Percentiles rank a stretch among this genome's conserved stretches.
These are phyloP conservation scores for Coniochaeta sp. DNA, from an alignment of 2,329 filamentous ascomycete genomes.

Conservation along the genomic window DNA sequence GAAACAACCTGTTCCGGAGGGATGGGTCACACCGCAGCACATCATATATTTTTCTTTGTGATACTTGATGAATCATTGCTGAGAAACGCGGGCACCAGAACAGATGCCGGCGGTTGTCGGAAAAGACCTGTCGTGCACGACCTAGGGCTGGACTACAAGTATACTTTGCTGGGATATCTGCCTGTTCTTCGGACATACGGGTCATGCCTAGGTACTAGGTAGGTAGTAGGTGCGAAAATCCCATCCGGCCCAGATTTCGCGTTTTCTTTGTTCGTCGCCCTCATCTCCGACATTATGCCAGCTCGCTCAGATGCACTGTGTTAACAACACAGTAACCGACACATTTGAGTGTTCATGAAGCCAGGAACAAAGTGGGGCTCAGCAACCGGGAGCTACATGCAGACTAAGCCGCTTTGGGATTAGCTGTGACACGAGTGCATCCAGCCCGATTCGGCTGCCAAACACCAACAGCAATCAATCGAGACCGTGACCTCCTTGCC, in stretches of 20 bases:
- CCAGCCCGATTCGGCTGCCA: neutral
- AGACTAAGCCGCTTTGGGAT: neutral
- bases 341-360: slow-evolving; percentile 1
- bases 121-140: neutral
- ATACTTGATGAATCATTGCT: neutral
- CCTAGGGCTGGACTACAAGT: neutral
- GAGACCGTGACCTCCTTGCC: neutral
- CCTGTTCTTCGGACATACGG: neutral
- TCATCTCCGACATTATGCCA: slow-evolving; percentile 31
- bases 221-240: neutral
- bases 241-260: slow-evolving; percentile 7
- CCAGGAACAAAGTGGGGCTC: neutral
- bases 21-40: neutral
- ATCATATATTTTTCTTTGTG: neutral
- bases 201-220: neutral
- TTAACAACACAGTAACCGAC: no score
- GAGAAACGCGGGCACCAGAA: neutral
- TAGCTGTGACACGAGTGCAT: neutral
- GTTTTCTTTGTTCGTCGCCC: slow-evolving; percentile 16
- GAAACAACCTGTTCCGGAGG: neutral
- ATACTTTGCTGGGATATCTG: neutral
- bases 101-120: neutral
- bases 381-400: neutral
- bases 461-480: neutral
- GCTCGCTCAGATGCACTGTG: neutral